Conservation (phyloP, 331 rosid genomes). For the Erythrophleum ivorense region DNA sequence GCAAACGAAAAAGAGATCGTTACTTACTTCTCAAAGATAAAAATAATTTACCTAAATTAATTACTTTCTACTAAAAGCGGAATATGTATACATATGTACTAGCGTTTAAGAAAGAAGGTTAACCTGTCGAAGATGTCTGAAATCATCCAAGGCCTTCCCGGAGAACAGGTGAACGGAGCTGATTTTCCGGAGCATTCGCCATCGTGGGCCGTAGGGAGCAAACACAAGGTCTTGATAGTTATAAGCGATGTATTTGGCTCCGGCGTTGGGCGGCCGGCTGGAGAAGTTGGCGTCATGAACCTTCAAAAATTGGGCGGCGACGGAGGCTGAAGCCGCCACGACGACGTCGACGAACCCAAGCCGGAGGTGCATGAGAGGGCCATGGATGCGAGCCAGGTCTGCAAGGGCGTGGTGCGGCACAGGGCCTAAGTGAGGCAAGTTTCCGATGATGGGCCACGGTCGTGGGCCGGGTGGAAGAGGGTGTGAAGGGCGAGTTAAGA, state of each 20-base stretch:
- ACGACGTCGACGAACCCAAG: conserved; percentile 69
- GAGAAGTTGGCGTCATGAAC: conserved; percentile 71
- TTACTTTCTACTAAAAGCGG: background rate
- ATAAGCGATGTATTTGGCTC: conserved; percentile 70
- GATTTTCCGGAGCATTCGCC: conserved; percentile 83
- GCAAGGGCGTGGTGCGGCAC: conserved; percentile 85
- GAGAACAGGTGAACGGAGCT: conserved; percentile 85
- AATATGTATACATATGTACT: background rate
- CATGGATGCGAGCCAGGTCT: conserved; percentile 56
- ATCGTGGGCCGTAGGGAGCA: conserved; percentile 79
- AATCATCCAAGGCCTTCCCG: conserved; percentile 81
- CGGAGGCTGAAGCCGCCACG: conserved; percentile 77
- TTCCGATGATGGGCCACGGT: conserved; percentile 88
- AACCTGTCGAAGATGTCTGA: conserved; percentile 75
- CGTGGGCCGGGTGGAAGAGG: conserved; percentile 83
- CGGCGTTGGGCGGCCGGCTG: conserved; percentile 85
- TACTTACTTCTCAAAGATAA: too few species aligned
- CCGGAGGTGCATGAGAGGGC: conserved; percentile 81
- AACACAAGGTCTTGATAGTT: conserved; percentile 85
- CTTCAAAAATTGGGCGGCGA: conserved; percentile 75
- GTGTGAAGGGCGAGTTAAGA: background rate
- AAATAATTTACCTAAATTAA: background rate
- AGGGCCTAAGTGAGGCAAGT: conserved; percentile 73
- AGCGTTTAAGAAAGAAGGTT: background rate
- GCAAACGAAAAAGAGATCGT: too few species aligned